Conservation (phyloP, 352 stramenopile species). For the Phytophthora constricta region DNA sequence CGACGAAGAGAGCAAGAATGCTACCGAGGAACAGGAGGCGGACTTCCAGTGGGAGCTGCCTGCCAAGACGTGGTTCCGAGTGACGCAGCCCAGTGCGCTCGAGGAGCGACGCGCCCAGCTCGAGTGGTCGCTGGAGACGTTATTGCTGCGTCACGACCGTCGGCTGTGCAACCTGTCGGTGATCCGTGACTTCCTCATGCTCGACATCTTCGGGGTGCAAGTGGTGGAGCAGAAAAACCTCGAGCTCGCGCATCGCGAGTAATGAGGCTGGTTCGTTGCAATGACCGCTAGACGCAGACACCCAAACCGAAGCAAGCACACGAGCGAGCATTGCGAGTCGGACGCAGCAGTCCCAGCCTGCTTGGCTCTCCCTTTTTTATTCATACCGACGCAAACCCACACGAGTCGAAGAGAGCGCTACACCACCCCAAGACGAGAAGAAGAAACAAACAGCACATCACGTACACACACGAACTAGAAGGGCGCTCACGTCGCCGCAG, state of each 20-base stretch:
- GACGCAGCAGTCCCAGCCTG: constrained; percentile 1
- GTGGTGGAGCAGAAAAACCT: constrained; percentile 67
- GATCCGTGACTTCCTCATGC: constrained; percentile 81
- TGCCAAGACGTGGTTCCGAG: constrained; percentile 81
- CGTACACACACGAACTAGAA: constrained; percentile 10
- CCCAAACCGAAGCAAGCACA: constrained; percentile 14
- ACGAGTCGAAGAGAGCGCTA: background rate
- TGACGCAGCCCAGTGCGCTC: constrained; percentile 63
- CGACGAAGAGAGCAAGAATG: constrained; percentile 21
- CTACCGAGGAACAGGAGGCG: background rate
- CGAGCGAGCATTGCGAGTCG: constrained; percentile 5
- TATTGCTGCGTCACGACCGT: constrained; percentile 52
- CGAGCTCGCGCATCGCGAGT: constrained; percentile 23
- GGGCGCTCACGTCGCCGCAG: background rate
- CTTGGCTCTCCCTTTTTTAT: constrained; percentile 25
- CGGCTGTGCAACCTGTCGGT: constrained; percentile 51
- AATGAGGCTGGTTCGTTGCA: no score
- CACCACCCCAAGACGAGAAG: constrained; percentile 19
- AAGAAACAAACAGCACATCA: constrained; percentile 11
- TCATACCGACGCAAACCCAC: constrained; percentile 1
- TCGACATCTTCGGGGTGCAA: constrained; percentile 80
- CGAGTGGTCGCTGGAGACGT: constrained; percentile 53
- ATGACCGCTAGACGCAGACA: constrained; percentile 1
- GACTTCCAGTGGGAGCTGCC: constrained; percentile 68
- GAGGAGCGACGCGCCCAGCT: constrained; percentile 72